Base-by-base conservation (phyloP, 2,329 filamentous ascomycete species). In the Epichloe bromicola region DNA sequence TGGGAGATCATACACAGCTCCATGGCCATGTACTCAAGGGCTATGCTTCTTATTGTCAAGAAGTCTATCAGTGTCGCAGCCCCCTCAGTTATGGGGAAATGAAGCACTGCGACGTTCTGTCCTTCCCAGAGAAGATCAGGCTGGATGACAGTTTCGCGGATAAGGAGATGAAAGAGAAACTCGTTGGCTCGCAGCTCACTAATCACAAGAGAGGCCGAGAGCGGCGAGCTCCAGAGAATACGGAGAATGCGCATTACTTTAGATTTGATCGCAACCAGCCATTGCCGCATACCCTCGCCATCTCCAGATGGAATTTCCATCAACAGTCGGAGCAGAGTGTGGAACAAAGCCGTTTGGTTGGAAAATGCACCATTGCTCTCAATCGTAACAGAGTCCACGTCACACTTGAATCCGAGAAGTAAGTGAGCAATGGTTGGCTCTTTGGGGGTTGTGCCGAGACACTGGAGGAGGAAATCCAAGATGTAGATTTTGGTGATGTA, bases 341-440 rank as follows among this genome's bases (percentile, higher is more conserved):
- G 91, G 62, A 98, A 89, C 14, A 98, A 71, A 0, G 93, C 91
- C 19, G 76, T 77, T 14, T 81, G 78, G 15, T 78, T 73, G 12
- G 82, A 78, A 65, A 95, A 94, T 2, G 85, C 68, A 46, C 88
- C 79, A 30, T 82, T 78, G 1, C 80, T 70, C 48, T 85, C 76
- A 34, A 93, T 71, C 23, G 80, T 80, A 2, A 97, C 72, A 10
- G 77, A 76, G 55, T 82, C 83, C 37, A 84, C 79, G 42, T 82
- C 79, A 60, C 88, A 94, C 51, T 78, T 78, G 65, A 98, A 96
- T 0, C 93, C 93, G 5, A 98, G 79, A 2, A 98, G 73, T 44
- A 95, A 75, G 65, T 98, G 94, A 0, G 91, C 93, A 57, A 98
- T 83, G 2, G 85, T 94, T 4, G 93, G 90, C 58, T 83, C 80